Evolutionary conservation across 306 rosid species (phyloP).

Genomic region (Luffa acutangula): DNA sequence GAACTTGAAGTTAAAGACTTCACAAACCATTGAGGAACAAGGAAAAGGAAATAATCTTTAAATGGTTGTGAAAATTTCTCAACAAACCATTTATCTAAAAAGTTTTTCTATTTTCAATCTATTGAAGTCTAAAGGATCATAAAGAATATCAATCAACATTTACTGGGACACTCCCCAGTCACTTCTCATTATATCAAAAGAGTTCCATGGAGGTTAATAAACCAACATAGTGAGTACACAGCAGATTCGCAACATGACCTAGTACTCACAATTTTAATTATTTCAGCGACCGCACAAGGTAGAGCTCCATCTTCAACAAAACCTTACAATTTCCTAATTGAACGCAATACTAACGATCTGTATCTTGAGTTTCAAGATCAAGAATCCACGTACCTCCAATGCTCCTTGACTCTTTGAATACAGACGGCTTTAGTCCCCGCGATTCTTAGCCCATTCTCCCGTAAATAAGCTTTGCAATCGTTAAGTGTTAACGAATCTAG

Average conservation of each 20-base stretch:
- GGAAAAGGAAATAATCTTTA: not conserved
- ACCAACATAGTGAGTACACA: not conserved
- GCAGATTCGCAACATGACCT: not conserved
- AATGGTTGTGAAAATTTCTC: not conserved
- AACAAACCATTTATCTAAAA: not conserved
- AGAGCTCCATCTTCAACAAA: not conserved
- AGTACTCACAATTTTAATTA: not conserved
- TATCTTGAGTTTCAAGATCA: not conserved
- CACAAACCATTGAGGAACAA: not conserved
- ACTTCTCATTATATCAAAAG: not conserved
- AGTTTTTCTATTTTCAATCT: not conserved
- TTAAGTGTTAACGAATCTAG: constrained; percentile 35
- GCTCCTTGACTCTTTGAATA: constrained; percentile 48
- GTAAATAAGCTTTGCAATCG: constrained; percentile 60
- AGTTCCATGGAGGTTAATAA: not conserved
- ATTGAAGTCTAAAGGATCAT: not conserved
- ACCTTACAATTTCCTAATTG: not conserved
- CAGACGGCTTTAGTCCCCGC: constrained; percentile 53
- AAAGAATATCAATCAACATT: not conserved
- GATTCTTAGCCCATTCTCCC: constrained; percentile 47
- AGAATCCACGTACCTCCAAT: constrained; percentile 39
- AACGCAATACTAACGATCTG: not conserved
- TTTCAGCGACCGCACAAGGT: not conserved
- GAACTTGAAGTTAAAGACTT: not conserved
- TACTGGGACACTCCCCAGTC: not conserved